Base-by-base conservation (phyloP, 192 early-diverging fungal species). In the Endogone sp. region DNA sequence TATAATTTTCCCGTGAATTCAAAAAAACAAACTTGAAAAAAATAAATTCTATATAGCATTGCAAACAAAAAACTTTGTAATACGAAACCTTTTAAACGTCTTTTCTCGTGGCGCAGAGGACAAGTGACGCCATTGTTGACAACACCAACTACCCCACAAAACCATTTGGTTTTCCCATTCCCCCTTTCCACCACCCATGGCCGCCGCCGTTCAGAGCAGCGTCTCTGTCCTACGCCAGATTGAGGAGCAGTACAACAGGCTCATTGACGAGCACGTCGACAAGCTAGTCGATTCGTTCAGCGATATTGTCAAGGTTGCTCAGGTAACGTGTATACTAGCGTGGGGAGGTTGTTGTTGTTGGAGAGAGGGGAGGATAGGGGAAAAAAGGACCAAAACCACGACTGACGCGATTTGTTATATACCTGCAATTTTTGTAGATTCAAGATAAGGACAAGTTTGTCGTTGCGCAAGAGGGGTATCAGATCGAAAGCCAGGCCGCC, bases 401-500 rank as follows among this genome's bases (percentile, higher is more conserved):
- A 27, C 29, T 25, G 0, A 23, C 11, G 4, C 23, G 23, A 10
- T 9, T 59, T 11, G 26, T 24, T 27, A 24, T 1, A 54, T 20
- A 54, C 63, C 21, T 30, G 6, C 4, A 3, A 20, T 73, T n/a
- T n/a, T n/a, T n/a, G n/a, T n/a, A n/a, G 72, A 74, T 71, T 44
- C 62, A 73, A 62, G 78, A 82, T 16, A 85, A 85, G 64, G 83
- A 85, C 62, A 85, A 82, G 63, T 85, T 82, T 63, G 82, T 82
- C 58, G 77, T 82, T 2, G 75, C 83, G 8, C 83, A 85, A 56
- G 83, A 85, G 71, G 81, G 81, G 21, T 85, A 85, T 58, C 83
- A 85, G 62, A 81, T 85, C 56, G 81, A 85, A 64, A 82, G 79
- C 23, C 70, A 82, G 10, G 79, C 83, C 11, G 74, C 81, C 20